phyloP scores from a whole-genome alignment of 495 filamentous ascomycete species.

The Aspergillus ellipticus region DNA sequence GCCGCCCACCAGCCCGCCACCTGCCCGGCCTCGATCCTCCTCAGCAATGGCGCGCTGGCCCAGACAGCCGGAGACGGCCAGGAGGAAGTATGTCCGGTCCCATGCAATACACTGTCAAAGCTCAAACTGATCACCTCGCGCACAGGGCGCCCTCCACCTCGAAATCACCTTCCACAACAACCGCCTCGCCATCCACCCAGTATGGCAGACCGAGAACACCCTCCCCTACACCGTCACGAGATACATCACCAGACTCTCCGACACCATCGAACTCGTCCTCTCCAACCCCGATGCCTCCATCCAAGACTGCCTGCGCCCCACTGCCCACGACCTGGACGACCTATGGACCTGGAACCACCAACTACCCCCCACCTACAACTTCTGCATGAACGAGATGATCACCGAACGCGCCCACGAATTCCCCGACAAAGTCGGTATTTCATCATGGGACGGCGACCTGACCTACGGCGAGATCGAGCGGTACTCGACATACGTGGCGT shows the following conservation, averaged over 20 bases:
- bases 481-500: conserved; percentile 31
- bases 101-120: not conserved
- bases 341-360: conserved; percentile 35
- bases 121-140: not conserved
- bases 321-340: conserved; percentile 24
- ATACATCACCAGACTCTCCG: conserved; percentile 26
- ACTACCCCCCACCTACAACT: conserved; percentile 27
- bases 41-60: conserved; percentile 30
- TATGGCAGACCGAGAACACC: conserved; percentile 27
- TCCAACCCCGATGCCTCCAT: conserved; percentile 18
- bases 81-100: conserved; percentile 22
- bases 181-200: conserved; percentile 24
- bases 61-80: conserved; percentile 13
- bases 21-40: conserved; percentile 18
- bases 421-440: conserved; percentile 37
- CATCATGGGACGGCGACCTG: conserved; percentile 46
- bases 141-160: conserved; percentile 24
- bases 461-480: conserved; percentile 43
- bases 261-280: conserved; percentile 29
- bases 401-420: conserved; percentile 26
- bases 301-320: conserved; percentile 24
- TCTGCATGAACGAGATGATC: conserved; percentile 48
- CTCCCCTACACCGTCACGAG: conserved; percentile 31
- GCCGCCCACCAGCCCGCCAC: not conserved
- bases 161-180: conserved; percentile 22